Evolutionary conservation across 345 rosid genomes (phyloP).

Genomic region (Pseudoturritis turrita): DNA sequence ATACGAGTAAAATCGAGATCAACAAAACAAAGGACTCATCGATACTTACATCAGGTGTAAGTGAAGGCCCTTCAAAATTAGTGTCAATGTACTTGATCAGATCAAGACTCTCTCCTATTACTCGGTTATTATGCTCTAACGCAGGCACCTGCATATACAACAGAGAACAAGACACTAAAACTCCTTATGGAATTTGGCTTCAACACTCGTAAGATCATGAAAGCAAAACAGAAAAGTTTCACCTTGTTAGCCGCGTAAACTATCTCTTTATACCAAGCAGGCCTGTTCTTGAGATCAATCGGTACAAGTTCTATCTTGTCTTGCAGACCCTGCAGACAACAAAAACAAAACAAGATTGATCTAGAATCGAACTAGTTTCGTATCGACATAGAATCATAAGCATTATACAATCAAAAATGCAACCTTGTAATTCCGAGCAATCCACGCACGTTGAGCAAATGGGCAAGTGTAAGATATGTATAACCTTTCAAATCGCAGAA

Average conservation of each 20-base stretch:
- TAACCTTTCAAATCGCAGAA: slow-evolving; percentile 44
- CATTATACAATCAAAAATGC: not conserved
- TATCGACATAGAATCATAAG: not conserved
- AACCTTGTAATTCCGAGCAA: slow-evolving; percentile 85
- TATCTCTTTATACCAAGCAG: slow-evolving; percentile 85
- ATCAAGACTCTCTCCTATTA: slow-evolving; percentile 86
- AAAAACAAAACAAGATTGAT: not conserved
- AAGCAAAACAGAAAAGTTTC: not conserved
- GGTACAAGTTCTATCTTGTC: slow-evolving; percentile 74
- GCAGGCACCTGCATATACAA: slow-evolving; percentile 61
- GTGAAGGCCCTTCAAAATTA: slow-evolving; percentile 85
- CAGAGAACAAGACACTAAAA: not conserved
- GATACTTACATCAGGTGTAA: slow-evolving; percentile 54
- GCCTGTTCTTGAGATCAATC: slow-evolving; percentile 64
- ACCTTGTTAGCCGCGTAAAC: slow-evolving; percentile 78
- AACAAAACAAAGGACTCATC: not conserved
- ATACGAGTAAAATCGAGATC: not conserved
- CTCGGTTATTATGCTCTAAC: slow-evolving; percentile 71
- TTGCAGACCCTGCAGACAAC: slow-evolving; percentile 60
- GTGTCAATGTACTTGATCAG: slow-evolving; percentile 63
- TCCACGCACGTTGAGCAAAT: slow-evolving; percentile 87
- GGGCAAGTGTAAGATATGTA: slow-evolving; percentile 64
- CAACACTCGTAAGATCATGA: not conserved
- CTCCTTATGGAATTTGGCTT: not conserved
- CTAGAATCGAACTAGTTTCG: not conserved